A percentile compares a stretch with the other conserved stretches of the same genome.
These are phyloP conservation scores for Calonectria pseudoturangicola DNA, from an alignment of 2,329 filamentous ascomycete species.

Conservation along the genomic window DNA sequence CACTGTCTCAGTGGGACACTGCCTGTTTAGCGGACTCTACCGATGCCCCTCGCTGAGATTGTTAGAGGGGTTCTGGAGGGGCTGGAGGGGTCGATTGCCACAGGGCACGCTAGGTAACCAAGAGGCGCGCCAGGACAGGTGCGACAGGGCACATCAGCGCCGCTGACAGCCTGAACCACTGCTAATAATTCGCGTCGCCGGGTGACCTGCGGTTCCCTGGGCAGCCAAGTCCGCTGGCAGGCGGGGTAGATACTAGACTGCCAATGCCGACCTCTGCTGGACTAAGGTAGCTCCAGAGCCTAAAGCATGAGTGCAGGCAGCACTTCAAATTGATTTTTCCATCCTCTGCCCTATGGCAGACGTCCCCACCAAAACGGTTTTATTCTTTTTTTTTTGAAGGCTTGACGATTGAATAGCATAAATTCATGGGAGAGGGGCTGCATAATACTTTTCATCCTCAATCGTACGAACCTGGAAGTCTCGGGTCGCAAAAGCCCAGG, in stretches of 20 bases:
- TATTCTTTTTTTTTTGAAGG: not conserved
- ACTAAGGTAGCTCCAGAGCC: constrained; percentile 2
- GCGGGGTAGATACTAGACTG: constrained; percentile 37
- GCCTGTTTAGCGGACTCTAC: constrained; percentile 49
- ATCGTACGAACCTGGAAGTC: constrained; percentile 7
- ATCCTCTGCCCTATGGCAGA: constrained; percentile 25
- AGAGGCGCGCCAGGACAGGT: not conserved
- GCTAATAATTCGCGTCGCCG: constrained; percentile 15
- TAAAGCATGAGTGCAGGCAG: constrained; percentile 9
- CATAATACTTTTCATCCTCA: not conserved
- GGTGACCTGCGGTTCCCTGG: constrained; percentile 28
- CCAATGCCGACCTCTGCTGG: constrained; percentile 31
- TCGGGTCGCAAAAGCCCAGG: constrained; percentile 2
- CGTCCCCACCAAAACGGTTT: constrained; percentile 11
- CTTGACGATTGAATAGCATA: not conserved
- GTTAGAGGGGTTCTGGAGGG: constrained; percentile 33
- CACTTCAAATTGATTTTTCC: constrained; percentile 21
- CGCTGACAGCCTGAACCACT: constrained; percentile 28
- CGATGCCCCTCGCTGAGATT: constrained; percentile 41
- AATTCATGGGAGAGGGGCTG: not conserved
- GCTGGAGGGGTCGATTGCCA: constrained; percentile 22
- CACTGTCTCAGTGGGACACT: constrained; percentile 53
- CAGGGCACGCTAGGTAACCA: constrained; percentile 16
- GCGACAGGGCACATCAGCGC: constrained; percentile 17
- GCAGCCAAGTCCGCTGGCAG: constrained; percentile 28